Conservation (phyloP, 2,329 filamentous ascomycete genomes). For the Fusarium caatingaense region DNA sequence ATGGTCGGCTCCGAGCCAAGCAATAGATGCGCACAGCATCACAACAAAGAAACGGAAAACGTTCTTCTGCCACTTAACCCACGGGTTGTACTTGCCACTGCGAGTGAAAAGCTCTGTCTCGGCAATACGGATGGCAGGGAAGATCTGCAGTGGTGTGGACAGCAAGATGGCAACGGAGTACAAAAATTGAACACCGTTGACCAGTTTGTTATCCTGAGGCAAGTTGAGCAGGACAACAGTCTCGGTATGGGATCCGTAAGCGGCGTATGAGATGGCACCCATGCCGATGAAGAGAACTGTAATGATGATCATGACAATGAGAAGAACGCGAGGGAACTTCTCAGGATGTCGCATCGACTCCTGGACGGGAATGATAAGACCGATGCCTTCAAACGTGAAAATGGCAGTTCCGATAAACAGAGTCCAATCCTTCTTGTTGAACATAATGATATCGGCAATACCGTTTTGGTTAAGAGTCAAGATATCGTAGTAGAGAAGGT, state of each 20-base stretch:
- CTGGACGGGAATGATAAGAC: conserved; percentile 97
- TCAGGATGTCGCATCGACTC: conserved; percentile 93
- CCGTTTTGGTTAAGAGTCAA: conserved; percentile 81
- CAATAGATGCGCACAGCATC: conserved; percentile 84
- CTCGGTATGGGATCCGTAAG: conserved; percentile 93
- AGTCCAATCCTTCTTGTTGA: conserved; percentile 94
- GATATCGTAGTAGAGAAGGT: conserved; percentile 96
- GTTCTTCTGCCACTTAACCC: conserved; percentile 99
- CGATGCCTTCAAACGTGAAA: conserved; percentile 98
- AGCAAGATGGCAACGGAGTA: conserved; percentile 98
- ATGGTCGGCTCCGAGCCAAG: conserved; percentile 92
- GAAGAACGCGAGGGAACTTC: conserved; percentile 91
- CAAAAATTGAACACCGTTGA: conserved; percentile 95
- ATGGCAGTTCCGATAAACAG: conserved; percentile 98
- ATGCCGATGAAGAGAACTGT: conserved; percentile 90
- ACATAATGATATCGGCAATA: conserved; percentile 85
- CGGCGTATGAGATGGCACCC: conserved; percentile 93
- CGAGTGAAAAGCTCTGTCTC: conserved; percentile 94
- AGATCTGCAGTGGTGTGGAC: conserved; percentile 95
- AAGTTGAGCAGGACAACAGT: conserved; percentile 97
- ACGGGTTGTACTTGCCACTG: conserved; percentile 97
- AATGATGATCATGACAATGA: conserved; percentile 93
- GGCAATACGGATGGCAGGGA: conserved; percentile 96
- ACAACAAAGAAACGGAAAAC: conserved; percentile 94
- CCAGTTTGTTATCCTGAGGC: conserved; percentile 93